phyloP scores from a whole-genome alignment of 345 rosid genomes.

The Turnera subulata region DNA sequence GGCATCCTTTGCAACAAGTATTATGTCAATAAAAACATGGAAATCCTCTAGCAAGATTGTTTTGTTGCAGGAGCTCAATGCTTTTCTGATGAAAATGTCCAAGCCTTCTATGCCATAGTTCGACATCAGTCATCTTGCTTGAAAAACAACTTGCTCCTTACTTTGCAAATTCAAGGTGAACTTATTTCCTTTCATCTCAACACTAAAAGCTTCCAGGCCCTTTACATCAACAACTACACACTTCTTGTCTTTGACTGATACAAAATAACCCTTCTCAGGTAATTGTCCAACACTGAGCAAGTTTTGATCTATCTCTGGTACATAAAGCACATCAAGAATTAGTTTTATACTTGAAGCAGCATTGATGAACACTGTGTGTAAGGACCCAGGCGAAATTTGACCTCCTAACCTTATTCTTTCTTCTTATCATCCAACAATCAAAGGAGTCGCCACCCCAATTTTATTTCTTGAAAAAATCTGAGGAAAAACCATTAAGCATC shows the following conservation, averaged over 20 bases:
- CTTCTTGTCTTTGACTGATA: background rate
- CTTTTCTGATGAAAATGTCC: slow-evolving; percentile 3
- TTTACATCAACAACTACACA: slow-evolving; percentile 8
- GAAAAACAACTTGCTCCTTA: background rate
- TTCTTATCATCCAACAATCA: no score
- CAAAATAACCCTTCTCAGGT: background rate
- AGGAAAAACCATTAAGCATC: no score
- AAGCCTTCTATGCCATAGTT: background rate
- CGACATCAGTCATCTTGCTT: no score
- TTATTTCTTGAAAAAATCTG: no score
- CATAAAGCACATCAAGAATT: slow-evolving; percentile 1
- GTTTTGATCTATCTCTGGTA: slow-evolving; percentile 10
- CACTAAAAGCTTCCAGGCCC: background rate
- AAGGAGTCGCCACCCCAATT: no score
- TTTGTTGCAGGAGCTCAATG: no score
- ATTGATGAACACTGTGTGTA: background rate
- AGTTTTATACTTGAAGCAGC: background rate
- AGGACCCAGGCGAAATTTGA: no score
- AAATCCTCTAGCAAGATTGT: background rate
- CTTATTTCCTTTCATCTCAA: slow-evolving; percentile 8
- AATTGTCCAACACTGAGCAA: slow-evolving; percentile 15
- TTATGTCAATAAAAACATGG: background rate
- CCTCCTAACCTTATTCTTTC: no score
- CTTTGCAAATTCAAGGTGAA: slow-evolving; percentile 3
- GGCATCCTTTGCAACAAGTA: background rate